Evolutionary conservation across 2,329 filamentous ascomycete genomes (phyloP).

Genomic region (Penicillium sp.): DNA sequence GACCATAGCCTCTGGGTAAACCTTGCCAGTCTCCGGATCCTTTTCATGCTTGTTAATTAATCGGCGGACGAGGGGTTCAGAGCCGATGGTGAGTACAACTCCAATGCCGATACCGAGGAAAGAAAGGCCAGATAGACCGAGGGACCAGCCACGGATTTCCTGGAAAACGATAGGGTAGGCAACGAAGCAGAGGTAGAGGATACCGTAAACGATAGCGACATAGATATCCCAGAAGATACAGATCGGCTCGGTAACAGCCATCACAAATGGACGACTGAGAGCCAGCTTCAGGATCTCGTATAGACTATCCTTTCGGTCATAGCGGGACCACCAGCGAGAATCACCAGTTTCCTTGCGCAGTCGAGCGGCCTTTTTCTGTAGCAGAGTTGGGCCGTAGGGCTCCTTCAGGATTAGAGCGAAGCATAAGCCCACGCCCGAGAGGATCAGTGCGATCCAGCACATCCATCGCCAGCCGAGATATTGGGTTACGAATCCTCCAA

Average conservation of each 20-base stretch:
- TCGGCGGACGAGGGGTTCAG: constrained; percentile 69
- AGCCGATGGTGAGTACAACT: constrained; percentile 51
- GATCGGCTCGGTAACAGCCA: constrained; percentile 81
- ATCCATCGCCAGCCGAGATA: constrained; percentile 83
- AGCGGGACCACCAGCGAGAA: constrained; percentile 73
- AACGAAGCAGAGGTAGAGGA: constrained; percentile 87
- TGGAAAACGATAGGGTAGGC: constrained; percentile 85
- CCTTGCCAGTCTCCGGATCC: constrained; percentile 72
- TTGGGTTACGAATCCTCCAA: constrained; percentile 75
- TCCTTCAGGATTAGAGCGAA: constrained; percentile 66
- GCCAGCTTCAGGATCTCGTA: constrained; percentile 70
- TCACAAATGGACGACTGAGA: constrained; percentile 72
- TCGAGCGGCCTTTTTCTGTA: constrained; percentile 65
- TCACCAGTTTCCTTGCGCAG: constrained; percentile 69
- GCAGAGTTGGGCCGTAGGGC: constrained; percentile 72
- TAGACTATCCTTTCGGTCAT: constrained; percentile 71
- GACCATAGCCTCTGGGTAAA: constrained; percentile 77
- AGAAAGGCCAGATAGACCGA: constrained; percentile 71
- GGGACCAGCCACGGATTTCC: constrained; percentile 72
- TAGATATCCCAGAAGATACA: constrained; percentile 76
- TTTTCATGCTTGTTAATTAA: constrained; percentile 75
- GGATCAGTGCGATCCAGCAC: constrained; percentile 76
- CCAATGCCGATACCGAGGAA: constrained; percentile 72
- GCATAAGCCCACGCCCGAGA: constrained; percentile 62
- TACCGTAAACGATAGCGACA: constrained; percentile 76